Evolutionary conservation across 192 early-diverging fungal species (phyloP).

Genomic region (Backusella liffmaniae): DNA sequence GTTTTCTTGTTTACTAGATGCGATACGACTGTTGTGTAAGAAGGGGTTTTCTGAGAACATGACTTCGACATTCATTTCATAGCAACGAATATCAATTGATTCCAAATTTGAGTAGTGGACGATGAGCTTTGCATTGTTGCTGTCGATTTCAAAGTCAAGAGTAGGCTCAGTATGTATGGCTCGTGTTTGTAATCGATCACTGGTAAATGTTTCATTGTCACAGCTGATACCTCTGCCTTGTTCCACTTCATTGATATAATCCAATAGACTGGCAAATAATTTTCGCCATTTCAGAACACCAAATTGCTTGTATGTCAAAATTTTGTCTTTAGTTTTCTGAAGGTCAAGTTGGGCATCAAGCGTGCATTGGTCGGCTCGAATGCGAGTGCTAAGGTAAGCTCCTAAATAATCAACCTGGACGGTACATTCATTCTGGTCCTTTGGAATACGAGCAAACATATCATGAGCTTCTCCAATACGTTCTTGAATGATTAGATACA

Average conservation of each 20-base stretch:
- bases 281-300: constrained; percentile 40
- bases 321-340: constrained; percentile 17
- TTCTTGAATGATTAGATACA: constrained; percentile 49
- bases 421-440: constrained; percentile 11
- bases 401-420: constrained; percentile 48
- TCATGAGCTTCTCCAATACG: constrained; percentile 40
- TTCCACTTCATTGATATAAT: constrained; percentile 36
- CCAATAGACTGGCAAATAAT: constrained; percentile 39
- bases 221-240: not conserved
- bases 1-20: not conserved
- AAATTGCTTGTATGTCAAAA: constrained; percentile 36
- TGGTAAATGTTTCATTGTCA: not conserved
- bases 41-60: constrained; percentile 50
- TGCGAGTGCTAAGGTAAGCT: constrained; percentile 44
- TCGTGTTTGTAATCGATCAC: constrained; percentile 9
- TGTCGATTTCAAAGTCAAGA: constrained; percentile 39
- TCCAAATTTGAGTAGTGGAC: constrained; percentile 38
- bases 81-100: constrained; percentile 38
- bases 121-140: constrained; percentile 12
- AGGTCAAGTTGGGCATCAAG: constrained; percentile 16
- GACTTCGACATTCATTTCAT: constrained; percentile 47
- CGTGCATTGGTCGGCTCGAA: constrained; percentile 13
- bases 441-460: constrained; percentile 14
- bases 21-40: constrained; percentile 11
- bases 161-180: constrained; percentile 28